These are phyloP conservation scores for Microcos paniculata DNA, from an alignment of 345 rosid genomes.

Conservation along the genomic window DNA sequence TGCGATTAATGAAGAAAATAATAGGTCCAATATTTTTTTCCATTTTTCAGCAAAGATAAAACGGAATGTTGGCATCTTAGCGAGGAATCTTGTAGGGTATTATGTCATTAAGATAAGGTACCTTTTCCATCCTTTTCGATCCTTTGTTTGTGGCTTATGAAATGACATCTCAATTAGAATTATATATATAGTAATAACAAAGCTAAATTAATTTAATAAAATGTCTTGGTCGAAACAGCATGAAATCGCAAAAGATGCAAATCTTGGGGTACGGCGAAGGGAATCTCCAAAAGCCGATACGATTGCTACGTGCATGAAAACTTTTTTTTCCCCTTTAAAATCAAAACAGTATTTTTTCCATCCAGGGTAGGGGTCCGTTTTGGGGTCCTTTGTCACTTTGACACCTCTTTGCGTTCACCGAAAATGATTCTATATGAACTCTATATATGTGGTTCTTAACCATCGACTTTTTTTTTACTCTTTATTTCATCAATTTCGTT, in stretches of 20 bases:
- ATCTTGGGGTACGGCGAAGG: background rate
- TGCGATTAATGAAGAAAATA: background rate
- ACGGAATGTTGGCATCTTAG: background rate
- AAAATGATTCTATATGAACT: background rate
- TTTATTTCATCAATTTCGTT: background rate
- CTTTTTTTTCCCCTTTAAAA: background rate
- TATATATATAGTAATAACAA: too few species aligned
- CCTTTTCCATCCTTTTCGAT: background rate
- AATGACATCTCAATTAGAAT: background rate
- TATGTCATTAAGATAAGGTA: background rate
- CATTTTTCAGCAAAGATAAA: background rate
- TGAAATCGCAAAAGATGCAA: background rate
- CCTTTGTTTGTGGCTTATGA: background rate
- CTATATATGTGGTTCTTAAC: background rate
- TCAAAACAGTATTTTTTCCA: background rate
- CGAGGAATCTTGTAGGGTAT: background rate
- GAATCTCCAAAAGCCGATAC: slow-evolving; percentile 7
- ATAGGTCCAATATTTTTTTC: background rate
- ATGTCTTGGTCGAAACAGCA: background rate
- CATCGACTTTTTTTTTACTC: background rate
- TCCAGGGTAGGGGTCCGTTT: slow-evolving; percentile 12
- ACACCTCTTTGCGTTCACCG: background rate
- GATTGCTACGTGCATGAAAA: slow-evolving; percentile 14
- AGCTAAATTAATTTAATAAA: background rate
- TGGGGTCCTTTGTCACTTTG: background rate